Percentiles rank a stretch among this genome's conserved stretches.
phyloP scores from a whole-genome alignment of 495 filamentous ascomycete species.

The Tuber aestivum region DNA sequence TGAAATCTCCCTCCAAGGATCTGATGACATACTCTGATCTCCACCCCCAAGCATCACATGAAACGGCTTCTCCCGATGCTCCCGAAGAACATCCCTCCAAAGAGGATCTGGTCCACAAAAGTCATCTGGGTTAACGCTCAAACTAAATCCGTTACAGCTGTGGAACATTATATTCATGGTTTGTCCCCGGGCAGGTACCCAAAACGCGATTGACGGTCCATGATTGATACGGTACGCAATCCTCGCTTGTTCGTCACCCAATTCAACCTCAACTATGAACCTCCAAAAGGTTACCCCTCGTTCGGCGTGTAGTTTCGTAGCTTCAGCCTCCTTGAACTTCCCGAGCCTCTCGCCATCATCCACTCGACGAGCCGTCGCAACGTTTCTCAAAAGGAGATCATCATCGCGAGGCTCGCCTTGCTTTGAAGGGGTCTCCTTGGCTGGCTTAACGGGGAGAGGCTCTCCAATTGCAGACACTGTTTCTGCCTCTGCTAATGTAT shows the following conservation, averaged over 20 bases:
- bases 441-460: constrained; percentile 74
- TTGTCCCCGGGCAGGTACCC: constrained; percentile 80
- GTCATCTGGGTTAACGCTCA: constrained; percentile 65
- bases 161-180: constrained; percentile 99
- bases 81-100: constrained; percentile 92
- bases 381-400: constrained; percentile 44
- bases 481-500: background rate
- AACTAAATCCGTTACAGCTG: constrained; percentile 91
- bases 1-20: background rate
- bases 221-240: constrained; percentile 94
- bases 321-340: constrained; percentile 72
- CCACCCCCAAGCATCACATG: constrained; percentile 98
- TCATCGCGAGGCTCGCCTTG: constrained; percentile 65
- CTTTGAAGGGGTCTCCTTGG: constrained; percentile 69
- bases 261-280: constrained; percentile 89
- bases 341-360: constrained; percentile 66
- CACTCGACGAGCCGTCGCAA: background rate
- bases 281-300: constrained; percentile 91
- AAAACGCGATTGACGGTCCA: constrained; percentile 83
- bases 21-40: constrained; percentile 58
- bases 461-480: constrained; percentile 51
- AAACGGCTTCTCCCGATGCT: constrained; percentile 85
- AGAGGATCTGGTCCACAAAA: constrained; percentile 91
- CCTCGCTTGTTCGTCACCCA: constrained; percentile 65
- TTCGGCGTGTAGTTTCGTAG: constrained; percentile 76